phyloP scores from a whole-genome alignment of 1,139 yeast genomes.

The Kodamaea ohmeri region DNA sequence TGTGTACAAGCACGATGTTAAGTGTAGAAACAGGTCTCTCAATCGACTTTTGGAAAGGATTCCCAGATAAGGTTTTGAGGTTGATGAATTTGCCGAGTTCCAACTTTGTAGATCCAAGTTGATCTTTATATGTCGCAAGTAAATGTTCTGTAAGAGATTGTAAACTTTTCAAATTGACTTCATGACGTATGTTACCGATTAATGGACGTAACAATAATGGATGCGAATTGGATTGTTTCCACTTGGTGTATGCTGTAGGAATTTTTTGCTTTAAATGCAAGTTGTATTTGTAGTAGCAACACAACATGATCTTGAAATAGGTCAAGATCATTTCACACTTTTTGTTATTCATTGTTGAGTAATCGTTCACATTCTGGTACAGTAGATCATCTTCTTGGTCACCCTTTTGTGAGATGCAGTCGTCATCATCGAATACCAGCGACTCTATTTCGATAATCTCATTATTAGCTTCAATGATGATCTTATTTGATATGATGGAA shows the following conservation, averaged over 20 bases:
- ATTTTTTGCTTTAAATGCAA: slow-evolving; percentile 44
- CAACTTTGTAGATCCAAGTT: slow-evolving; percentile 15
- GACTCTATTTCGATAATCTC: slow-evolving; percentile 71
- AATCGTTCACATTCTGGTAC: slow-evolving; percentile 31
- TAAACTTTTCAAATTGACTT: slow-evolving; percentile 45
- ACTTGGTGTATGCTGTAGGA: slow-evolving; percentile 51
- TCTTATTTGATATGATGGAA: slow-evolving; percentile 60
- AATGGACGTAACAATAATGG: slow-evolving; percentile 62
- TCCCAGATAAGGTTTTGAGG: slow-evolving; percentile 19
- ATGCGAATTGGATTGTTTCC: slow-evolving; percentile 48
- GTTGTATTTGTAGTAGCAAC: slow-evolving; percentile 56
- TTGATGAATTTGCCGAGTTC: slow-evolving; percentile 28
- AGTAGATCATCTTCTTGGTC: slow-evolving; percentile 38
- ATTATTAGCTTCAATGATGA: slow-evolving; percentile 60
- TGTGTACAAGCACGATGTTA: slow-evolving; percentile 18
- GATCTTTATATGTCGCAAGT: slow-evolving; percentile 18
- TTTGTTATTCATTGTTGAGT: slow-evolving; percentile 32
- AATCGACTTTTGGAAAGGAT: slow-evolving; percentile 42
- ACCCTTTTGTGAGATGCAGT: slow-evolving; percentile 33
- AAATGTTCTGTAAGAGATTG: slow-evolving; percentile 39
- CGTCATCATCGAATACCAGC: slow-evolving; percentile 51
- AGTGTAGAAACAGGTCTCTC: slow-evolving; percentile 35
- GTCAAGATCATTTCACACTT: slow-evolving; percentile 54
- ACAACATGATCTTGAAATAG: slow-evolving; percentile 57
- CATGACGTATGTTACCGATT: slow-evolving; percentile 67